These are phyloP conservation scores for Closterium sp. DNA, from an alignment of 139 green algal genomes.

Conservation along the genomic window DNA sequence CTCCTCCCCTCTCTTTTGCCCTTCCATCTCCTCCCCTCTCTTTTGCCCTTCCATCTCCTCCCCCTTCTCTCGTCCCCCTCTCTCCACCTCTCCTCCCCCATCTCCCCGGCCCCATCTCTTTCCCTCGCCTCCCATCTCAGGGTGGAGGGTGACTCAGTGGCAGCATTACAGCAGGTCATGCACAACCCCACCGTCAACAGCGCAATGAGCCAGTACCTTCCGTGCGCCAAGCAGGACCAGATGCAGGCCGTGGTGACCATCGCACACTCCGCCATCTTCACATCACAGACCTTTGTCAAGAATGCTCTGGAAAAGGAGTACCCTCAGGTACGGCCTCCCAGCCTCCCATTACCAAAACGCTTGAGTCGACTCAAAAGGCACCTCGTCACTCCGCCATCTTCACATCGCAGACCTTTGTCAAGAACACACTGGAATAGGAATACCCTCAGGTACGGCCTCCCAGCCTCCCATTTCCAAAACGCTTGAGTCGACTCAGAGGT, in stretches of 20 bases:
- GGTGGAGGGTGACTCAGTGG: neutral
- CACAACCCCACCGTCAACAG: neutral
- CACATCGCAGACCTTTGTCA: neutral
- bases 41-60: too few species aligned
- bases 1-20: neutral
- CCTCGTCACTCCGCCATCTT: neutral
- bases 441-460: neutral
- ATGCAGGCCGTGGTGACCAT: neutral
- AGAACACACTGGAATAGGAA: neutral
- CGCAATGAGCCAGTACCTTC: neutral
- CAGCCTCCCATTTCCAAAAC: too few species aligned
- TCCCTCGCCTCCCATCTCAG: neutral
- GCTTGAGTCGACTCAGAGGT: too few species aligned
- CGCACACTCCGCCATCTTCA: neutral
- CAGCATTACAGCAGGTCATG: neutral
- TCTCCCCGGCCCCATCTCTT: too few species aligned
- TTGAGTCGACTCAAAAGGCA: too few species aligned
- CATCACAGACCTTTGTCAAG: neutral
- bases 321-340: neutral
- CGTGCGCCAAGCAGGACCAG: neutral
- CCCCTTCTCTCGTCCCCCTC: neutral
- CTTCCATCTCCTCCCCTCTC: neutral
- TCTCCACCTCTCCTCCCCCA: too few species aligned
- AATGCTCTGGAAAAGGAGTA: neutral
- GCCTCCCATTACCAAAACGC: too few species aligned